These are phyloP conservation scores for Fusarium sp. DNA, from an alignment of 2,329 filamentous ascomycete genomes.

Conservation along the genomic window DNA sequence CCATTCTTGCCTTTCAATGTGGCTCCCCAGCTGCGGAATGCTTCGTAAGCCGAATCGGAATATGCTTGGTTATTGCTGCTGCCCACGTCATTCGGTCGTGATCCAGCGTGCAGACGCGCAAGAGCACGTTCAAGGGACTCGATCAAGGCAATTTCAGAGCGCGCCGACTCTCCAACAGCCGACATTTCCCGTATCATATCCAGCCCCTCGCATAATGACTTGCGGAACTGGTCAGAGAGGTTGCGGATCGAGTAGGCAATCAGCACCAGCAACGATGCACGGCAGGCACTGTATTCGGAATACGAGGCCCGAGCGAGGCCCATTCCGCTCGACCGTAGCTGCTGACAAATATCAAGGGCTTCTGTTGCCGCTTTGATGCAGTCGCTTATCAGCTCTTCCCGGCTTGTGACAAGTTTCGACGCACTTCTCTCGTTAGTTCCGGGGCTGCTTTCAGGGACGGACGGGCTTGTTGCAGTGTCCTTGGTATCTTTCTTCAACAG, in stretches of 20 bases:
- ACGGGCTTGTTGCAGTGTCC: background rate
- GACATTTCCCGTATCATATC: conserved; percentile 3
- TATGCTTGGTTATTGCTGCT: background rate
- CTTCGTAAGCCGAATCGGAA: background rate
- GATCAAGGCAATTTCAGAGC: background rate
- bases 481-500: background rate
- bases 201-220: background rate
- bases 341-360: conserved; percentile 2
- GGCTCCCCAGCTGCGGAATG: background rate
- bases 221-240: background rate
- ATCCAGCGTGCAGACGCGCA: background rate
- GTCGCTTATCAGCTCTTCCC: background rate
- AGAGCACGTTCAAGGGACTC: conserved; percentile 1
- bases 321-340: background rate
- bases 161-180: background rate
- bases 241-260: conserved; percentile 5
- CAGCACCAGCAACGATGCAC: background rate
- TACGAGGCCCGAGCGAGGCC: background rate
- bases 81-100: background rate
- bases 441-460: background rate
- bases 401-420: background rate
- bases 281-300: conserved; percentile 3
- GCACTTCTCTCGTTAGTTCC: background rate
- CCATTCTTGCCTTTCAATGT: background rate
- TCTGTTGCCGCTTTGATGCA: conserved; percentile 1